phyloP scores from a whole-genome alignment of 805 yeast species.

The Lipomyces orientalis region DNA sequence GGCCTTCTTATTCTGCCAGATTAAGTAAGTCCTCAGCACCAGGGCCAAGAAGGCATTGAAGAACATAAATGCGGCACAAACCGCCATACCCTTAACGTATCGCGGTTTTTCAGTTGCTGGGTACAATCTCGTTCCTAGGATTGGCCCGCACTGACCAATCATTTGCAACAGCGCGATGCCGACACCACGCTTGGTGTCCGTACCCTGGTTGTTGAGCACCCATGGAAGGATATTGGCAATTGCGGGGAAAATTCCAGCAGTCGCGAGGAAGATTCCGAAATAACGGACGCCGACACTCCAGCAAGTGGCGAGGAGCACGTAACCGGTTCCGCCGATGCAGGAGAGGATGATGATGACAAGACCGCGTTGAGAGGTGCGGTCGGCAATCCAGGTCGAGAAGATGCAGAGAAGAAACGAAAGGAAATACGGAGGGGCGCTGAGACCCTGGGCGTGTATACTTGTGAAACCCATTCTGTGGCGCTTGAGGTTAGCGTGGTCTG shows the following conservation, averaged over 20 bases:
- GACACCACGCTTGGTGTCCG: constrained; percentile 8
- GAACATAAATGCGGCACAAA: constrained; percentile 7
- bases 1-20: constrained; percentile 3
- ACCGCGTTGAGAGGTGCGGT: constrained; percentile 8
- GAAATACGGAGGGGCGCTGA: constrained; percentile 2
- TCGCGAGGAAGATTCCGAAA: constrained; percentile 7
- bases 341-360: constrained; percentile 8
- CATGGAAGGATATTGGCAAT: constrained; percentile 1
- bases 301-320: constrained; percentile 2
- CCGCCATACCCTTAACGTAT: not conserved
- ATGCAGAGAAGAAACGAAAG: constrained; percentile 1
- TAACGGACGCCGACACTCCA: not conserved
- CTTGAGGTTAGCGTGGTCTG: not conserved
- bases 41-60: constrained; percentile 3
- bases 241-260: constrained; percentile 8
- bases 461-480: constrained; percentile 1
- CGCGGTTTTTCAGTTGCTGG: not conserved
- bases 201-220: constrained; percentile 7
- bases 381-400: constrained; percentile 6
- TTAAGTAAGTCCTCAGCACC: not conserved
- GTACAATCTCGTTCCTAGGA: constrained; percentile 5
- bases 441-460: not conserved
- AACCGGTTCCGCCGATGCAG: constrained; percentile 1
- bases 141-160: constrained; percentile 3
- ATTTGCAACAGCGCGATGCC: not conserved